Base-by-base conservation (phyloP, 2,329 filamentous ascomycete species). In the Penicillium sp. region DNA sequence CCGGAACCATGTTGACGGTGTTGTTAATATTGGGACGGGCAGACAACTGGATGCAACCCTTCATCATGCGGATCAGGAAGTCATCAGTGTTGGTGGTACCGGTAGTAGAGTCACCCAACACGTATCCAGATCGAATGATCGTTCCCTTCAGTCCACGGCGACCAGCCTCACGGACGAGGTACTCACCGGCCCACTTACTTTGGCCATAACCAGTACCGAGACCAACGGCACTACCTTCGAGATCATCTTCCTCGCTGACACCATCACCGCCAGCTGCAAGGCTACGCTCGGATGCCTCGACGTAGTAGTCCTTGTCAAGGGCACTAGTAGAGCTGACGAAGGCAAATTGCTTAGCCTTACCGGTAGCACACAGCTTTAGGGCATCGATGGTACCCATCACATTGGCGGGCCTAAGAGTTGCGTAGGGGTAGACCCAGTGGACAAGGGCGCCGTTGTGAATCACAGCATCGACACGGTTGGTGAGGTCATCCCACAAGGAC, bases 181-280 rank as follows among this genome's bases (percentile, higher is more conserved):
- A 85, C 69, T 88, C 86, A 3, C 84, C 83, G 6, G 85, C 90
- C 92, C 92, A 97, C 78, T 98, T 97, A 63, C 85, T 87, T 74
- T 97, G 93, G 3, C 93, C 93, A 68, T 97, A 97, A 5, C 93
- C 93, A 1, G 91, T 96, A 39, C 86, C 87, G 1, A 97, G 85
- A 31, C 91, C 91, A 52, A 80, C 86, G 39, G 86, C 83, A 68
- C 90, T 93, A 53, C 92, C 91, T 64, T 85, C 80, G 60, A 97
- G 81, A 63, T 93, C 87, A 70, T 97, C 93, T 0, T 81, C 81
- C 73, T 97, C 93, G 21, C 82, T 80, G 16, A 96, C 83, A 13
- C 85, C 85, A 21, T 79, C 80, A 8, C 85, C 85, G 10, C 89
- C 89, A 31, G 83, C 82, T 11, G 80, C 80, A 31, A 84, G 77